Evolutionary conservation across 2,329 filamentous ascomycete species (phyloP).

Genomic region (Penicillium griseofulvum): DNA sequence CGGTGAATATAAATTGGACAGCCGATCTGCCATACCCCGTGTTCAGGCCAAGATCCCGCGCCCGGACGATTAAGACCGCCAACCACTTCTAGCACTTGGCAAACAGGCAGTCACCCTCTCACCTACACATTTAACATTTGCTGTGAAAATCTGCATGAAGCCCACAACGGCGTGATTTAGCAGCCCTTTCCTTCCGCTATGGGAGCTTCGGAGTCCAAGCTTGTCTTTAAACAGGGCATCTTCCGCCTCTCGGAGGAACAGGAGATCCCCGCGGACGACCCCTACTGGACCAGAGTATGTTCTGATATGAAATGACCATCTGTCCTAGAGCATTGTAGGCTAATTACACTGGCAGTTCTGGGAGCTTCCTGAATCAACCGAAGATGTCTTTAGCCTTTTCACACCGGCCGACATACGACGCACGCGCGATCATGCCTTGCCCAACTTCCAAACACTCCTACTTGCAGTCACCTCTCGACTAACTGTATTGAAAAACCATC

Average conservation of each 20-base stretch:
- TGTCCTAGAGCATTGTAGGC: not conserved
- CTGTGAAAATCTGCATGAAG: slow-evolving; percentile 25
- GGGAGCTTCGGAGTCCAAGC: slow-evolving; percentile 98
- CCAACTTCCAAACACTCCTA: slow-evolving; percentile 86
- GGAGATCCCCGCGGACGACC: slow-evolving; percentile 80
- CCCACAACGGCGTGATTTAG: slow-evolving; percentile 21
- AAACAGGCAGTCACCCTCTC: slow-evolving; percentile 4
- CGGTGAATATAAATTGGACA: not conserved
- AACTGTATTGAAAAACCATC: slow-evolving; percentile 78
- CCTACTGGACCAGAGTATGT: slow-evolving; percentile 88
- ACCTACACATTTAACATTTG: not conserved
- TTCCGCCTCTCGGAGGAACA: slow-evolving; percentile 92
- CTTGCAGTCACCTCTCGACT: slow-evolving; percentile 79
- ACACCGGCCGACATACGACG: slow-evolving; percentile 83
- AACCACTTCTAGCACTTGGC: slow-evolving; percentile 8
- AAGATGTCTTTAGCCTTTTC: slow-evolving; percentile 96
- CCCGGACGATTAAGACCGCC: slow-evolving; percentile 14
- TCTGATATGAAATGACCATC: not conserved
- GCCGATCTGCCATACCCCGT: slow-evolving; percentile 8
- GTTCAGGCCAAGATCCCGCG: slow-evolving; percentile 18
- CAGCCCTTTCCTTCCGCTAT: slow-evolving; percentile 52
- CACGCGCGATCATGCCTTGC: slow-evolving; percentile 77
- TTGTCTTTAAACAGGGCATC: slow-evolving; percentile 98
- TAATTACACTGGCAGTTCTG: slow-evolving; percentile 67
- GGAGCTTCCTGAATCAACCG: slow-evolving; percentile 91